These are phyloP conservation scores for Chloropicon primus DNA, from an alignment of 139 green algal genomes.

Conservation along the genomic window DNA sequence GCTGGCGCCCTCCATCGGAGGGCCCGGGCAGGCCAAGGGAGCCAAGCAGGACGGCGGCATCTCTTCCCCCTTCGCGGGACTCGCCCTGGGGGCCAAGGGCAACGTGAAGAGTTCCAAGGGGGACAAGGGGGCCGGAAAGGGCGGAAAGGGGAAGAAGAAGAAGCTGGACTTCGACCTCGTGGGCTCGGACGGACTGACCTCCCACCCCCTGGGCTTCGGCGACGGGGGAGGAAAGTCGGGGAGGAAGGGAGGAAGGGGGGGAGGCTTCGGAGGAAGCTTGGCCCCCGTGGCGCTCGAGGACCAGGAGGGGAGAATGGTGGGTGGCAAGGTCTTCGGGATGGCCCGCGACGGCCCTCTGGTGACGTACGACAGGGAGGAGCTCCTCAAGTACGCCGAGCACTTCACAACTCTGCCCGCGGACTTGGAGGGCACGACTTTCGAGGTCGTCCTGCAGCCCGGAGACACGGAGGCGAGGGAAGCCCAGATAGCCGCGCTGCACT, in stretches of 20 bases:
- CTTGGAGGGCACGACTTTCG: not conserved
- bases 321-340: not conserved
- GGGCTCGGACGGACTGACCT: not conserved
- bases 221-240: not conserved
- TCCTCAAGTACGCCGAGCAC: not conserved
- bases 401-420: not conserved
- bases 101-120: not conserved
- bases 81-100: not conserved
- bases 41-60: no score
- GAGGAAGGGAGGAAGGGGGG: not conserved
- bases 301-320: not conserved
- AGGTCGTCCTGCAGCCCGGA: not conserved
- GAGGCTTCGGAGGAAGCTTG: not conserved
- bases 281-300: not conserved
- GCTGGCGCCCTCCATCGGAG: not conserved
- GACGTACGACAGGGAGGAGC: not conserved
- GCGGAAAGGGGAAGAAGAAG: not conserved
- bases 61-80: not conserved
- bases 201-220: not conserved
- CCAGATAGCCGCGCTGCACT: not conserved
- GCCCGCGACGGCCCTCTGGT: not conserved
- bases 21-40: no score
- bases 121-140: not conserved
- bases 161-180: not conserved
- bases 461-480: not conserved